phyloP scores from a whole-genome alignment of 208 protist genomes.

The Leishmania braziliensis region DNA sequence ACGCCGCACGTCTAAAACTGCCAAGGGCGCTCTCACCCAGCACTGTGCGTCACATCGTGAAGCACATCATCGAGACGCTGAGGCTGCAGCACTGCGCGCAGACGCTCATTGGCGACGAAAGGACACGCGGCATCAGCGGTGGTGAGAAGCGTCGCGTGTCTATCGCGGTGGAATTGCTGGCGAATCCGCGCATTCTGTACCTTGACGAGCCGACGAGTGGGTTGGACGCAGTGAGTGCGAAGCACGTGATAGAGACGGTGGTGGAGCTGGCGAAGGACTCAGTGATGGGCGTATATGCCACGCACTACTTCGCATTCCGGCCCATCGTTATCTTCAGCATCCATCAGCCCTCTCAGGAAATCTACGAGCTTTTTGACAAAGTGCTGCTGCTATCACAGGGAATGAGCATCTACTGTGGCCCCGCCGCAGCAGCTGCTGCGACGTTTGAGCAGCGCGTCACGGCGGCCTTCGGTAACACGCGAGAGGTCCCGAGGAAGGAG shows the following conservation, averaged over 20 bases:
- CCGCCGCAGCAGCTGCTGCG: conserved; percentile 55
- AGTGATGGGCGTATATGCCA: conserved; percentile 77
- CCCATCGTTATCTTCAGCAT: conserved; percentile 93
- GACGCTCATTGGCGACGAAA: conserved; percentile 74
- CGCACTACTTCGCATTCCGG: conserved; percentile 86
- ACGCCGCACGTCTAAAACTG: conserved; percentile 90
- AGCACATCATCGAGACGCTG: conserved; percentile 62
- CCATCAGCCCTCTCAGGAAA: conserved; percentile 91
- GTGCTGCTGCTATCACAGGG: conserved; percentile 85
- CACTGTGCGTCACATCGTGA: conserved; percentile 74
- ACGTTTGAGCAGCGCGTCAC: conserved; percentile 62
- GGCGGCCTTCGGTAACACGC: conserved; percentile 45
- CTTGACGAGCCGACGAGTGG: conserved; percentile 93
- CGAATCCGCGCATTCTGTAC: conserved; percentile 91
- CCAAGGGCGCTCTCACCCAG: conserved; percentile 71
- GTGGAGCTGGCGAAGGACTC: conserved; percentile 84
- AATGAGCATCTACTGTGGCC: conserved; percentile 86
- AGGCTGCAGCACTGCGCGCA: conserved; percentile 79
- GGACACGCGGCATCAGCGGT: conserved; percentile 84
- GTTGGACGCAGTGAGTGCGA: conserved; percentile 84
- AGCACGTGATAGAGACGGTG: conserved; percentile 81
- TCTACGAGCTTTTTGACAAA: conserved; percentile 90
- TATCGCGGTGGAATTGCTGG: conserved; percentile 92
- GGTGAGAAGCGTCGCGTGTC: conserved; percentile 92
- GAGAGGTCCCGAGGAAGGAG: conserved; percentile 37